Conservation (phyloP, 306 rosid species). For the Rosa persica region DNA sequence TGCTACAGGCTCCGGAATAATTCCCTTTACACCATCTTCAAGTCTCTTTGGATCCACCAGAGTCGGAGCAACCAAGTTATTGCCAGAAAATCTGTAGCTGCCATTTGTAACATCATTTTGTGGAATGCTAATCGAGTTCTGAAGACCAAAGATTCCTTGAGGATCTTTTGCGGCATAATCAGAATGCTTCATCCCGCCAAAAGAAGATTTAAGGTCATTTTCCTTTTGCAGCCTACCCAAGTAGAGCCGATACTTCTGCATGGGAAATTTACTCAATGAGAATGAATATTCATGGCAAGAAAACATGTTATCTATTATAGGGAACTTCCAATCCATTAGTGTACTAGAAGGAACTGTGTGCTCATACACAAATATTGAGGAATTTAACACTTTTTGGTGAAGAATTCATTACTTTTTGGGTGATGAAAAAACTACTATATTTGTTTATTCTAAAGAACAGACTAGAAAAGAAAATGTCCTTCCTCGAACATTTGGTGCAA, state of each 20-base stretch:
- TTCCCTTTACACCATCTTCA: conserved; percentile 45
- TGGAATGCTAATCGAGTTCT: conserved; percentile 39
- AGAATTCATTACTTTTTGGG: background rate
- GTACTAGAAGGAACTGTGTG: background rate
- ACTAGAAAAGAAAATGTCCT: background rate
- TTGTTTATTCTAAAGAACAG: background rate
- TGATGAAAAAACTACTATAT: background rate
- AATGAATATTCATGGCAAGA: conserved; percentile 19
- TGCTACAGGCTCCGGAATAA: conserved; percentile 40
- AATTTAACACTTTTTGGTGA: background rate
- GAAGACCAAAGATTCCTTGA: conserved; percentile 47
- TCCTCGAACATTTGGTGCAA: background rate
- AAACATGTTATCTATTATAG: conserved; percentile 16
- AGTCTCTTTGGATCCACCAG: conserved; percentile 38
- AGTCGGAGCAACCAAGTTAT: conserved; percentile 38
- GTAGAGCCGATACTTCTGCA: conserved; percentile 96
- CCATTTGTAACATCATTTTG: conserved; percentile 58
- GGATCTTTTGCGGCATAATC: conserved; percentile 62
- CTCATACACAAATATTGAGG: background rate
- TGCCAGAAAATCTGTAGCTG: conserved; percentile 47
- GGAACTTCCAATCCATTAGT: background rate
- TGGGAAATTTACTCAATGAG: conserved; percentile 27
- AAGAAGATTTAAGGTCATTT: conserved; percentile 54
- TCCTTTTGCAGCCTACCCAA: conserved; percentile 86
- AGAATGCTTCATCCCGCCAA: conserved; percentile 58